Evolutionary conservation across 768 basidiomycete genomes (phyloP).

Genomic region (Trametes meyenii): DNA sequence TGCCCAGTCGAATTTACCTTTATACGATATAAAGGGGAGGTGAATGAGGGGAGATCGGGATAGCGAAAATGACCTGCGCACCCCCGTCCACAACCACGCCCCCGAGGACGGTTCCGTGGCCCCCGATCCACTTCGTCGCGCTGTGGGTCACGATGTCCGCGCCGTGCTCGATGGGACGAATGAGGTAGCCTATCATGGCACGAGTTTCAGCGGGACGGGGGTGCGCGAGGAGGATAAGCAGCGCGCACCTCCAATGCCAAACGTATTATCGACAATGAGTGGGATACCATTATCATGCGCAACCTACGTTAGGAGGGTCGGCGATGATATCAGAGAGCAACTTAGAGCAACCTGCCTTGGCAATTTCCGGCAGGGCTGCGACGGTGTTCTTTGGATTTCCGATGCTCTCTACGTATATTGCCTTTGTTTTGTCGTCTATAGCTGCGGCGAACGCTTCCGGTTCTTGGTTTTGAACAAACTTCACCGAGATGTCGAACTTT

Average conservation of each 20-base stretch:
- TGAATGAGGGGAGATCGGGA: not conserved
- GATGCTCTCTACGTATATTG: conserved; percentile 74
- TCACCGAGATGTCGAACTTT: conserved; percentile 66
- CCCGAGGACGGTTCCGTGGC: conserved; percentile 78
- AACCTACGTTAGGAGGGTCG: conserved; percentile 41
- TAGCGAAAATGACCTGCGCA: conserved; percentile 26
- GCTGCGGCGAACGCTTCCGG: conserved; percentile 63
- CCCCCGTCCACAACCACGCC: conserved; percentile 78
- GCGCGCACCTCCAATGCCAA: conserved; percentile 61
- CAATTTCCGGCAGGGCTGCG: conserved; percentile 65
- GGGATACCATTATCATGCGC: conserved; percentile 76
- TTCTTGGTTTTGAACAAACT: conserved; percentile 60
- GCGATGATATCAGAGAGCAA: not conserved
- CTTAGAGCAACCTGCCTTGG: conserved; percentile 48
- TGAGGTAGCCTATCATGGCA: conserved; percentile 48
- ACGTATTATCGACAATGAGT: conserved; percentile 81
- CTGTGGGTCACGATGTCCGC: conserved; percentile 82
- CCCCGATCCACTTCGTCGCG: conserved; percentile 86
- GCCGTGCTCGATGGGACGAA: conserved; percentile 70
- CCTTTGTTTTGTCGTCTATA: conserved; percentile 80
- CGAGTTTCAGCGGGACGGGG: not conserved
- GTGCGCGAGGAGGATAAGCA: not conserved
- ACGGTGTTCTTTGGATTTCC: conserved; percentile 77
- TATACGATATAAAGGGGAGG: not conserved
- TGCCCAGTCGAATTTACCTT: conserved; percentile 76